These are phyloP conservation scores for Mortierella sp. DNA, from an alignment of 371 early-diverging fungal species.

Conservation along the genomic window DNA sequence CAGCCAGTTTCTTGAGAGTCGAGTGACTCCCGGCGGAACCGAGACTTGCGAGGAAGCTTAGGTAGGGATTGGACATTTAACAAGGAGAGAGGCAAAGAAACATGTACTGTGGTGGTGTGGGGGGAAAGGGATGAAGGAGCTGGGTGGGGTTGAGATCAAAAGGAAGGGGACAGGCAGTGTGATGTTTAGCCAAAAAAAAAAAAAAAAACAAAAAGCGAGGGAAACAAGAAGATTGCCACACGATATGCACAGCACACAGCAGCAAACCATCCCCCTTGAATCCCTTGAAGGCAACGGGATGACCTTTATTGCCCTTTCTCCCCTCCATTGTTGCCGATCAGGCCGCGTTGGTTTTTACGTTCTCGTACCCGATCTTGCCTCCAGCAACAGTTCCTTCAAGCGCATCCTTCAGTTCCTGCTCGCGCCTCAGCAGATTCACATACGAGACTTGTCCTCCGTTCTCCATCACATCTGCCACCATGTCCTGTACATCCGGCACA, in stretches of 20 bases:
- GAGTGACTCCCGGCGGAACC: conserved; percentile 48
- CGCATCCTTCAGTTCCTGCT: conserved; percentile 51
- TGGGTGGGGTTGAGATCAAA: neutral
- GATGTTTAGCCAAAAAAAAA: neutral
- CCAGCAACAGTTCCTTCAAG: conserved; percentile 49
- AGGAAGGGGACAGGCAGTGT: conserved; percentile 4
- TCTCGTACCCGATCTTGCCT: conserved; percentile 45
- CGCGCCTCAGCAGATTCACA: conserved; percentile 36
- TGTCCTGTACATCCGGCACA: conserved; percentile 23
- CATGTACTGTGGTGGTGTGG: neutral
- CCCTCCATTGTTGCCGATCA: conserved; percentile 25
- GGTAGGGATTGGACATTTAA: conserved; percentile 54
- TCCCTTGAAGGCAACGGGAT: too few relatives aligned
- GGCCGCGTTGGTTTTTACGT: conserved; percentile 27
- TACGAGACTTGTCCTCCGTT: conserved; percentile 43
- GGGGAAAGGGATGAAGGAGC: neutral
- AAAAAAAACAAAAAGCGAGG: neutral
- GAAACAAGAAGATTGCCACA: neutral
- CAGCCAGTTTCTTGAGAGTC: conserved; percentile 52
- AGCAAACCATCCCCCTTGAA: too few relatives aligned
- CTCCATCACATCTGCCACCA: conserved; percentile 53
- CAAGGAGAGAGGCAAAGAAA: neutral
- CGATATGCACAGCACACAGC: too few relatives aligned
- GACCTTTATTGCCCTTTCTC: neutral
- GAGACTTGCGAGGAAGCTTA: conserved; percentile 46